Evolutionary conservation across 768 basidiomycete species (phyloP).

Genomic region (Podaxis rugospora): DNA sequence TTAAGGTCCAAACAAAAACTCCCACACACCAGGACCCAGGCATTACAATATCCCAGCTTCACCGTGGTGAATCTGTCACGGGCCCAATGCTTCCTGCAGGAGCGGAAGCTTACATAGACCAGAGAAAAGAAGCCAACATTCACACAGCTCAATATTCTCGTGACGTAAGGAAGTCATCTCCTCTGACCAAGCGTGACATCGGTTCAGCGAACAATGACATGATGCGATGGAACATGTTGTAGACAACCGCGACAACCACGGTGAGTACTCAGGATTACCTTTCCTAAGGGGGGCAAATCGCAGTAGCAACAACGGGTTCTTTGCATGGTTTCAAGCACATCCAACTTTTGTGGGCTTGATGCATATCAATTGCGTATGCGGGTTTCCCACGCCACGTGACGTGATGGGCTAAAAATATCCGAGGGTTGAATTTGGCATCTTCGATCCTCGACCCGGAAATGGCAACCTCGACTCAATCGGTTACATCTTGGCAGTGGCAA

Average conservation of each 20-base stretch:
- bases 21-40: background rate
- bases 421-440: too few relatives aligned
- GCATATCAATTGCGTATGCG: too few relatives aligned
- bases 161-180: background rate
- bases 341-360: background rate
- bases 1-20: background rate
- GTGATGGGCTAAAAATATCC: too few relatives aligned
- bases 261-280: background rate
- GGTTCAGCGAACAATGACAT: background rate
- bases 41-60: background rate
- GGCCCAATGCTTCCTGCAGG: too few relatives aligned
- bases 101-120: background rate
- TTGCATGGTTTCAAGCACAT: background rate
- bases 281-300: background rate
- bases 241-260: background rate
- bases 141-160: background rate
- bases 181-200: background rate
- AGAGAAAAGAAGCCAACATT: constrained; percentile 1
- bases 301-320: background rate
- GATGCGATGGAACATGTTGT: background rate
- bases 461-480: background rate
- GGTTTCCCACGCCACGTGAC: too few relatives aligned
- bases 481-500: background rate
- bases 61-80: too few relatives aligned
- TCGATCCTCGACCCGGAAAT: too few relatives aligned